phyloP scores from a whole-genome alignment of 2,329 filamentous ascomycete species.

The Emericellopsis cladophorae region DNA sequence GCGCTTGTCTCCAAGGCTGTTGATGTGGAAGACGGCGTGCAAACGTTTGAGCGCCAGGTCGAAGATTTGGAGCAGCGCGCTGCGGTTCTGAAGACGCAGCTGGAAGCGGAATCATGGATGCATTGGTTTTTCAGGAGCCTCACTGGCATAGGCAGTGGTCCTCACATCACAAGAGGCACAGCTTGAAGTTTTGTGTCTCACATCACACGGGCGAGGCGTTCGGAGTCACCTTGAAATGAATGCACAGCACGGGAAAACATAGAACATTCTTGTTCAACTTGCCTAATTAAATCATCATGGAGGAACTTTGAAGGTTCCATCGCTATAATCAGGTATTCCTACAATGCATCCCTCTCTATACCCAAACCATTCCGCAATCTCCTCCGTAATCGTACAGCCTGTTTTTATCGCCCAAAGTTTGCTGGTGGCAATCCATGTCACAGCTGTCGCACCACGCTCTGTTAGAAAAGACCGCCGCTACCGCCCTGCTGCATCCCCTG shows the following conservation, averaged over 20 bases:
- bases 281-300: no score
- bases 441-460: neutral
- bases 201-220: no score
- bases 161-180: slow-evolving; percentile 30
- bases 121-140: slow-evolving; percentile 51
- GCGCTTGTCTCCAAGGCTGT: slow-evolving; percentile 67
- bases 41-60: slow-evolving; percentile 69
- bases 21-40: slow-evolving; percentile 75
- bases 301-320: neutral
- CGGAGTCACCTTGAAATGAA: no score
- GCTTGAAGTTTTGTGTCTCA: neutral
- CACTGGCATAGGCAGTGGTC: slow-evolving; percentile 47
- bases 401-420: neutral
- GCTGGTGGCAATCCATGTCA: no score
- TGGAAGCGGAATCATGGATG: slow-evolving; percentile 52
- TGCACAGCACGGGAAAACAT: no score
- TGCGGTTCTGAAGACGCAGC: slow-evolving; percentile 46
- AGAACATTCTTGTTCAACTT: no score
- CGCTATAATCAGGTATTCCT: neutral
- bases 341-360: neutral
- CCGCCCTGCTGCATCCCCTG: slow-evolving; percentile 37
- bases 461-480: slow-evolving; percentile 33
- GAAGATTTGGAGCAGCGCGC: slow-evolving; percentile 55
- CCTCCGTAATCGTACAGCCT: neutral
- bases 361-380: neutral